These are phyloP conservation scores for Tylopilus sp. DNA, from an alignment of 768 basidiomycete species.

Conservation along the genomic window DNA sequence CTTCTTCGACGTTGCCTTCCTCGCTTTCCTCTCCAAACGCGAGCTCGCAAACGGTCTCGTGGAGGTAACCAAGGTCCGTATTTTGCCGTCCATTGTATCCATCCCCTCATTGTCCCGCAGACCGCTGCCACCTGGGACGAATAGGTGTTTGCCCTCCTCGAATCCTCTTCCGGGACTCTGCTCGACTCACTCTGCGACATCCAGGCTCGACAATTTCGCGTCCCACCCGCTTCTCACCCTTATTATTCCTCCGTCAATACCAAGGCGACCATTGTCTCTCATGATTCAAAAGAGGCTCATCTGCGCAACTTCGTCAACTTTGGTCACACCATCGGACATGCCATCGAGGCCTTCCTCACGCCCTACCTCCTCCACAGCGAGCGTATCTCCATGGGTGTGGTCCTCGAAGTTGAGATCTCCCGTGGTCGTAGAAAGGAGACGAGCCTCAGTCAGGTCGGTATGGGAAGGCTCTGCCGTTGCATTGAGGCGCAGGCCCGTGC, in stretches of 20 bases:
- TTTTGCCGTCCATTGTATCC: background rate
- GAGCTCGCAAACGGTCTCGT: slow-evolving; percentile 99
- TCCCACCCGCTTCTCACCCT: slow-evolving; percentile 88
- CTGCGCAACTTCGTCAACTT: slow-evolving; percentile 99
- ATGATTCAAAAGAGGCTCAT: slow-evolving; percentile 95
- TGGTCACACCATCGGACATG: slow-evolving; percentile 97
- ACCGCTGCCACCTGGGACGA: slow-evolving; percentile 99
- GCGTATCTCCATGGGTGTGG: slow-evolving; percentile 93
- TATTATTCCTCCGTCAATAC: slow-evolving; percentile 93
- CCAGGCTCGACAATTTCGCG: slow-evolving; percentile 61
- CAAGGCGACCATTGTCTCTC: slow-evolving; percentile 95
- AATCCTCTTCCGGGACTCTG: slow-evolving; percentile 81
- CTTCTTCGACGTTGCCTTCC: slow-evolving; percentile 95
- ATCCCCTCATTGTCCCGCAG: slow-evolving; percentile 38
- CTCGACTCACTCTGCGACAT: slow-evolving; percentile 74
- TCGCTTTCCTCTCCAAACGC: slow-evolving; percentile 85
- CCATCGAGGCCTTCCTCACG: slow-evolving; percentile 94
- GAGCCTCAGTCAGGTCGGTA: slow-evolving; percentile 83
- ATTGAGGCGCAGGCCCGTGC: slow-evolving; percentile 46
- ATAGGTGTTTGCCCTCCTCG: slow-evolving; percentile 81
- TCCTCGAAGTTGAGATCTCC: slow-evolving; percentile 93
- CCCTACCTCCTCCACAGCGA: slow-evolving; percentile 95
- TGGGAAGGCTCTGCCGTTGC: slow-evolving; percentile 85
- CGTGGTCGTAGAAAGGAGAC: slow-evolving; percentile 63
- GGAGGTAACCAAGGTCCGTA: slow-evolving; percentile 88